Evolutionary conservation across 2,329 filamentous ascomycete genomes (phyloP).

Genomic region (Juglanconis juglandina): DNA sequence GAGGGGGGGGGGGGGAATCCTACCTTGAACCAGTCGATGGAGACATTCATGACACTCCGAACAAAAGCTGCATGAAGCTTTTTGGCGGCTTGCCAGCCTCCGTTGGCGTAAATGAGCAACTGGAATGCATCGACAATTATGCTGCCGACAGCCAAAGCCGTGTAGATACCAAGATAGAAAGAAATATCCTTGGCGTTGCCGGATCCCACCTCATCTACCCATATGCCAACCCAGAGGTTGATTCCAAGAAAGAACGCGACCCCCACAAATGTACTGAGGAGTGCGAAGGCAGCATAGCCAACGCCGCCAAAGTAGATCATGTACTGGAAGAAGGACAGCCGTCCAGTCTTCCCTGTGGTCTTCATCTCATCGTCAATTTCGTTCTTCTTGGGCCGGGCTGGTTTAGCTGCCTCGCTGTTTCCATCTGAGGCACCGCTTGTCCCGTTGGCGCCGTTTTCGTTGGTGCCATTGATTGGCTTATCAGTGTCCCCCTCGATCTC

Average conservation of each 20-base stretch:
- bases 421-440: slow-evolving; percentile 22
- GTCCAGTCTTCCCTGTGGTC: slow-evolving; percentile 41
- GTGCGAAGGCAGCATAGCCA: slow-evolving; percentile 36
- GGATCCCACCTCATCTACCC: slow-evolving; percentile 50
- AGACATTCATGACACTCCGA: slow-evolving; percentile 48
- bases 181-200: slow-evolving; percentile 40
- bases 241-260: slow-evolving; percentile 41
- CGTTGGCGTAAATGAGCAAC: slow-evolving; percentile 49
- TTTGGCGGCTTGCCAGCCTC: slow-evolving; percentile 54
- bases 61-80: slow-evolving; percentile 52
- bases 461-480: background rate
- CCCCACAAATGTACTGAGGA: slow-evolving; percentile 37
- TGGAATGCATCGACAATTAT: slow-evolving; percentile 39
- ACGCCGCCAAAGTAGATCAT: slow-evolving; percentile 49
- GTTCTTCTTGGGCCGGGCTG: slow-evolving; percentile 36
- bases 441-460: slow-evolving; percentile 23
- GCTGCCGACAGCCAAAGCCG: slow-evolving; percentile 41
- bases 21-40: slow-evolving; percentile 53
- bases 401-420: slow-evolving; percentile 31
- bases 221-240: slow-evolving; percentile 48
- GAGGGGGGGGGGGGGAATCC: background rate
- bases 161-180: slow-evolving; percentile 54
- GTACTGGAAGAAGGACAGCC: slow-evolving; percentile 44
- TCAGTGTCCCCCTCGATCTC: slow-evolving; percentile 27
- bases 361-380: slow-evolving; percentile 47